phyloP scores from a whole-genome alignment of 495 filamentous ascomycete species.

The Clavariopsis aquatica region DNA sequence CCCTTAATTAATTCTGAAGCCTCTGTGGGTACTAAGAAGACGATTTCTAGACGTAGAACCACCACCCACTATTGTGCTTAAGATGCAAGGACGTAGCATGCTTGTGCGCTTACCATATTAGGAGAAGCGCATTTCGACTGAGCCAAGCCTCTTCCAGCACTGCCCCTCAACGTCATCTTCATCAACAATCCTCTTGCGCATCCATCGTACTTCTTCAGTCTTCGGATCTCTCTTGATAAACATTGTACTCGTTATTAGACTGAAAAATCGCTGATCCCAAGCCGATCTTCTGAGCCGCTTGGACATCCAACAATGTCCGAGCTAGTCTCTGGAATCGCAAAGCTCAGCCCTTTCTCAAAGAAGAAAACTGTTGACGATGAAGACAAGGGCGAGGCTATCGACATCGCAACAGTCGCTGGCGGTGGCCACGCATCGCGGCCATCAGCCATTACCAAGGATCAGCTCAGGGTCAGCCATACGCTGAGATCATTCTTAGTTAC shows the following conservation, averaged over 20 bases:
- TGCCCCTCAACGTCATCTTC: slow-evolving; percentile 1
- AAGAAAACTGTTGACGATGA: slow-evolving; percentile 47
- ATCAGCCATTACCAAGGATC: slow-evolving; percentile 46
- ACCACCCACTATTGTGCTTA: too few relatives aligned
- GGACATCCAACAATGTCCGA: slow-evolving; percentile 26
- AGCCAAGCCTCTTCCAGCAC: neutral
- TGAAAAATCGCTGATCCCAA: neutral
- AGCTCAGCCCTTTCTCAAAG: slow-evolving; percentile 43
- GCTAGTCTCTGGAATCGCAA: slow-evolving; percentile 33
- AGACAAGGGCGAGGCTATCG: slow-evolving; percentile 54
- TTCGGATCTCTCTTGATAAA: too few relatives aligned
- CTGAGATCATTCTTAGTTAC: slow-evolving; percentile 50
- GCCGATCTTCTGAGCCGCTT: too few relatives aligned
- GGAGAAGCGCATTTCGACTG: too few relatives aligned
- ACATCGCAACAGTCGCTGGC: slow-evolving; percentile 49
- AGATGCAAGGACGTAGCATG: too few relatives aligned
- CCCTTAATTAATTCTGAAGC: too few relatives aligned
- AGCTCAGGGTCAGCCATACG: slow-evolving; percentile 52
- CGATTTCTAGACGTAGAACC: too few relatives aligned
- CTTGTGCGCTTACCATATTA: too few relatives aligned
- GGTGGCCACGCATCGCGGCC: slow-evolving; percentile 51
- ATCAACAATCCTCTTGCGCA: neutral
- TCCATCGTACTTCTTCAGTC: neutral
- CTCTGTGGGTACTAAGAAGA: too few relatives aligned
- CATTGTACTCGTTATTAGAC: neutral